Evolutionary conservation across 768 basidiomycete genomes (phyloP).

Genomic region (Tricholoma sp.): DNA sequence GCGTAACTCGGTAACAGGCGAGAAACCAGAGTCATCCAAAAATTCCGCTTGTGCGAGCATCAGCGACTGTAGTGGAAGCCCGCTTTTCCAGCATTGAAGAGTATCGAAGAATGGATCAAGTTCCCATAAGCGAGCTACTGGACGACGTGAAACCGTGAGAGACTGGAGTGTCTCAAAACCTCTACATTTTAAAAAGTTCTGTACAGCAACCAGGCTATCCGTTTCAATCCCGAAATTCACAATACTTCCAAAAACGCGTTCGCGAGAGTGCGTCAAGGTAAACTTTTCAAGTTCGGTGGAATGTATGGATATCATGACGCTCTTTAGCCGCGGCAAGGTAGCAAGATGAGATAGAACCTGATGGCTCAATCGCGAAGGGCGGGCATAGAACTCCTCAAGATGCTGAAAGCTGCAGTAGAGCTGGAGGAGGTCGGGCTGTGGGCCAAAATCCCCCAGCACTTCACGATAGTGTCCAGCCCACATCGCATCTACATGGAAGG

Average conservation of each 20-base stretch:
- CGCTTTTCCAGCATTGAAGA: neutral
- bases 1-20: neutral
- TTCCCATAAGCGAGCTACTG: neutral
- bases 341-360: neutral
- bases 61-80: neutral
- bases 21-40: neutral
- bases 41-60: neutral
- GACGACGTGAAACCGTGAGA: neutral
- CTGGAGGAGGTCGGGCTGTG: neutral
- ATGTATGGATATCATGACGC: slow-evolving; percentile 1
- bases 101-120: neutral
- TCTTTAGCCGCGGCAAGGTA: slow-evolving; percentile 1
- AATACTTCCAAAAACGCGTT: neutral
- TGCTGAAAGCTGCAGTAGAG: neutral
- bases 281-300: slow-evolving; percentile 1
- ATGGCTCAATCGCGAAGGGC: neutral
- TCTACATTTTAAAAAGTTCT: neutral
- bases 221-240: neutral
- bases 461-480: neutral
- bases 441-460: neutral
- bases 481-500: neutral
- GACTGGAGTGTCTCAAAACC: neutral
- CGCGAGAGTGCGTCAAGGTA: neutral
- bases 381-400: neutral
- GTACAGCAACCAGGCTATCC: neutral